Evolutionary conservation across 495 filamentous ascomycete genomes (phyloP), one percentile per base, ranked within the genome.

Genomic region (Hypoxylon crocopeplum): DNA sequence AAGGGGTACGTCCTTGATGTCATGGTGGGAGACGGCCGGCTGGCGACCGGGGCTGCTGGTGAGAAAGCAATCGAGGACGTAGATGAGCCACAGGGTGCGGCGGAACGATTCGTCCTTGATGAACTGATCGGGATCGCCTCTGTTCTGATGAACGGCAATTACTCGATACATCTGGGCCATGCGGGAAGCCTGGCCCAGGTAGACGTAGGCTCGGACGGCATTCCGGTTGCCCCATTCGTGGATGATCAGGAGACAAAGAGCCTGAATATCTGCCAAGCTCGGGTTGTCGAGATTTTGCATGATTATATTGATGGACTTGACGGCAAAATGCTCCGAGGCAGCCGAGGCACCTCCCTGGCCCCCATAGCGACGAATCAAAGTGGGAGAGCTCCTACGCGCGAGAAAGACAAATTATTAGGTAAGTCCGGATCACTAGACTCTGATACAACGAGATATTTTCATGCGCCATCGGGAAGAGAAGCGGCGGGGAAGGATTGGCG

Each of bases 81-180:
- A 80, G 46, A 79, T 78, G 36, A 81, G 71, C 78, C 78, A 81
- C 20, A 81, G 59, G 0, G 78, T 78, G 22, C 78, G 76, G 21
- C 78, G 75, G 68, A 80, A 78, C 2, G 77, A 79, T 56, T 81
- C 78, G 13, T 81, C 78, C 62, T 77, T 73, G 25, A 80, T 72
- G 62, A 81, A 81, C 59, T 76, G 75, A 51, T 79, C 77, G 1
- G 77, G 72, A 33, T 80, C 76, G 33, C 70, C 66, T 45, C 69
- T 63, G 22, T 66, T 68, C 39, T 75, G 75, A 41, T 80, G 76
- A 7, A 69, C 71, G 15, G 77, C 75, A 30, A 81, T 73, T 36
- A 81, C 69, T 25, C 77, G 75, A 60, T 75, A 80, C 78, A 81
- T 81, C 67, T 81, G 78, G 16, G 76, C 72, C 77, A 81, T 79